A percentile compares a stretch with the other conserved stretches of the same genome.
phyloP scores from a whole-genome alignment of 495 filamentous ascomycete species.

The Aspergillus funiculosus region DNA sequence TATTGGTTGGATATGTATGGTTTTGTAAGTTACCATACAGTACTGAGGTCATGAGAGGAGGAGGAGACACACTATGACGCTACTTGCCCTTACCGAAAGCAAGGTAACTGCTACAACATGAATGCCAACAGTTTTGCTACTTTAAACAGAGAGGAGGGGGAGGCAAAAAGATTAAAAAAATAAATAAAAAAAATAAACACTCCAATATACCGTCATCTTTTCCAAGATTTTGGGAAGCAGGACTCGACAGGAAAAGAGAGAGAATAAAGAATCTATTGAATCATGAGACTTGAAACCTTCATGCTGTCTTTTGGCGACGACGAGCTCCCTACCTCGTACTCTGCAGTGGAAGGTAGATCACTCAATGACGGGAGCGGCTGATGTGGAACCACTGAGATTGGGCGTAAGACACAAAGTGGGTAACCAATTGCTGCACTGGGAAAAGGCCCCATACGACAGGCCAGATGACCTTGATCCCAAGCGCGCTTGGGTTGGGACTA shows the following conservation, averaged over 20 bases:
- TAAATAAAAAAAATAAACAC: background rate
- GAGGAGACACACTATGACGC: constrained; percentile 7
- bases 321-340: background rate
- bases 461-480: constrained; percentile 23
- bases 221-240: background rate
- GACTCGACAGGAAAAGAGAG: background rate
- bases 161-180: background rate
- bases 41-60: background rate
- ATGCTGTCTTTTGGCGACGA: too few species aligned
- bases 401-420: constrained; percentile 14
- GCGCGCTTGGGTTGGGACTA: constrained; percentile 11
- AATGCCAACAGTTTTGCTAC: background rate
- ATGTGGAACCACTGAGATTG: constrained; percentile 23
- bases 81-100: constrained; percentile 15
- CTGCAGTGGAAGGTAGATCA: constrained; percentile 8
- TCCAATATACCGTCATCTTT: background rate
- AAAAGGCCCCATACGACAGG: constrained; percentile 15
- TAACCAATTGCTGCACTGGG: constrained; percentile 9
- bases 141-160: background rate
- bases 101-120: constrained; percentile 7
- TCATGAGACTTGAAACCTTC: background rate
- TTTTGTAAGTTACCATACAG: constrained; percentile 1
- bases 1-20: background rate
- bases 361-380: constrained; percentile 19
- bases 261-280: background rate